Conservation (phyloP, 169 alveolate species). For the Cryptosporidium canis region DNA sequence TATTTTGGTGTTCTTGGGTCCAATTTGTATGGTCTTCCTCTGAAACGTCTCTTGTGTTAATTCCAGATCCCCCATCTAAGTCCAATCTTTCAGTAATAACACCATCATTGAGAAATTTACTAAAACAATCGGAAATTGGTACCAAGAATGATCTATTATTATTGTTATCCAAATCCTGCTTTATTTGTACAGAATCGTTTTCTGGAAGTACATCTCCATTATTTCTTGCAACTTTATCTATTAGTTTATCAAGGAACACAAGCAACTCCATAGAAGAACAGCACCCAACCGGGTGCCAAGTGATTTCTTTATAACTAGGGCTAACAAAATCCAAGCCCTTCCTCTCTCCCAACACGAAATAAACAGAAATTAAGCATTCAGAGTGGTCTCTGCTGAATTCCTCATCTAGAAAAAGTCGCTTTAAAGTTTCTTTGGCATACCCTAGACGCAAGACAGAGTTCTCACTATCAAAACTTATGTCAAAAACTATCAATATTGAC, state of each 20-base stretch:
- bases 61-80: background rate
- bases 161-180: background rate
- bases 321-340: background rate
- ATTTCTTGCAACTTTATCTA: background rate
- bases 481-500: conserved; percentile 40
- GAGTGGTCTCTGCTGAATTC: conserved; percentile 17
- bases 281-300: conserved; percentile 26
- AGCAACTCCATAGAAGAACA: background rate
- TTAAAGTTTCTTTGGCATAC: background rate
- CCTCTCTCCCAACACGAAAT: background rate
- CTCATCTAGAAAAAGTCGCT: background rate
- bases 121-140: background rate
- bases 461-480: background rate
- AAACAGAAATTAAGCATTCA: conserved; percentile 29
- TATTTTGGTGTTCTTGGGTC: background rate
- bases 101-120: background rate
- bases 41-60: background rate
- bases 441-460: background rate
- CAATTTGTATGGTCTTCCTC: background rate
- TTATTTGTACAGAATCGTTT: background rate
- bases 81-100: background rate
- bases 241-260: background rate
- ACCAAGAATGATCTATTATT: background rate
- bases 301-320: background rate
- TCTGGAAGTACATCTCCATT: background rate